Evolutionary conservation across 2,329 filamentous ascomycete species (phyloP).

Genomic region (Beauveria pseudobassiana): DNA sequence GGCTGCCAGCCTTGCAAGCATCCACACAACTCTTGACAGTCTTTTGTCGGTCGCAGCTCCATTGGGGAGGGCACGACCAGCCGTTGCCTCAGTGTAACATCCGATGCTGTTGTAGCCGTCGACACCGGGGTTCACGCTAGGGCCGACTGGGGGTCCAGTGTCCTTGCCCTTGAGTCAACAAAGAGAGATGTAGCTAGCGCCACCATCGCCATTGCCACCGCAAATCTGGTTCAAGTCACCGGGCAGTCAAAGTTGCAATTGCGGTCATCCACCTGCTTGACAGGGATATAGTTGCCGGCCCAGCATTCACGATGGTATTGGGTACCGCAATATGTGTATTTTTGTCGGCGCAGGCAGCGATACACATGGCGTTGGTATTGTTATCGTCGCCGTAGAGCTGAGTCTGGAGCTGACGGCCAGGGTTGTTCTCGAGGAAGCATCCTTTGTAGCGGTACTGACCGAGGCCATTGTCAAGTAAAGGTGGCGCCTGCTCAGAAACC

Average conservation of each 20-base stretch:
- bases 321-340: constrained; percentile 38
- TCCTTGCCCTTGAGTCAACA: constrained; percentile 23
- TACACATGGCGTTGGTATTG: constrained; percentile 39
- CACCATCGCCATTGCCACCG: constrained; percentile 39
- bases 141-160: constrained; percentile 16
- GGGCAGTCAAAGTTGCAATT: constrained; percentile 46
- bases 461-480: constrained; percentile 34
- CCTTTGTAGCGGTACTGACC: constrained; percentile 46
- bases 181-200: constrained; percentile 43
- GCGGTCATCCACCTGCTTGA: constrained; percentile 31
- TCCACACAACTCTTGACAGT: constrained; percentile 28
- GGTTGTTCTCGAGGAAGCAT: constrained; percentile 50
- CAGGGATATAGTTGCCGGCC: constrained; percentile 42
- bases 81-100: constrained; percentile 30
- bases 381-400: constrained; percentile 32
- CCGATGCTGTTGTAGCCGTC: constrained; percentile 28
- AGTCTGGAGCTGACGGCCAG: constrained; percentile 40
- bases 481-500: constrained; percentile 44
- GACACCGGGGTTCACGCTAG: constrained; percentile 31
- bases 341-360: constrained; percentile 32
- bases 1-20: constrained; percentile 23
- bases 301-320: constrained; percentile 48
- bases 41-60: constrained; percentile 17
- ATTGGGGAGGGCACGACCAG: constrained; percentile 25
- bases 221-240: constrained; percentile 44